phyloP scores from a whole-genome alignment of 345 rosid species.

The Pelargonium nanum region DNA sequence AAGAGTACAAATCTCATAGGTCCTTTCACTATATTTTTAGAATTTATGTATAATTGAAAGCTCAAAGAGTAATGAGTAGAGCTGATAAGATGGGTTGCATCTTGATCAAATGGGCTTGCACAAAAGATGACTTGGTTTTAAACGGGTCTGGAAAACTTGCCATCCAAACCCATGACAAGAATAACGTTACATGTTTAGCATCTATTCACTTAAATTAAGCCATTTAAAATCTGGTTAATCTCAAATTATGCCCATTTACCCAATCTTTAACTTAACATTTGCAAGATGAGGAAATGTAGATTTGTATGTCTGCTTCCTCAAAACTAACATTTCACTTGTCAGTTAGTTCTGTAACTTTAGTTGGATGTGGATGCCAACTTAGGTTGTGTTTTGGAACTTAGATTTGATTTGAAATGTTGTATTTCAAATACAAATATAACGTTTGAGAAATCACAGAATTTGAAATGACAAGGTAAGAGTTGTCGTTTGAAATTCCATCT shows the following conservation, averaged over 20 bases:
- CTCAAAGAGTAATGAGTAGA: background rate
- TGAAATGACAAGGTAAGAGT: too few species aligned
- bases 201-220: too few species aligned
- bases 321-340: too few species aligned
- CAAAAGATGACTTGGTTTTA: background rate
- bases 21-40: background rate
- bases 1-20: background rate
- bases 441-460: background rate
- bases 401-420: too few species aligned
- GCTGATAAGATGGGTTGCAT: background rate
- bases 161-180: background rate
- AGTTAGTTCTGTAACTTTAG: too few species aligned
- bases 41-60: too few species aligned
- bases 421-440: too few species aligned
- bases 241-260: background rate
- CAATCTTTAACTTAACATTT: background rate
- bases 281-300: background rate
- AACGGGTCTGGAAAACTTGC: background rate
- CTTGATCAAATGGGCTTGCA: background rate
- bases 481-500: too few species aligned
- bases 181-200: background rate
- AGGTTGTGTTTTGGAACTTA: too few species aligned
- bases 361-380: too few species aligned
- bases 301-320: background rate
- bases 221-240: too few species aligned